Base-by-base conservation (phyloP, 805 yeast genomes). In the Tetrapisispora phaffii region DNA sequence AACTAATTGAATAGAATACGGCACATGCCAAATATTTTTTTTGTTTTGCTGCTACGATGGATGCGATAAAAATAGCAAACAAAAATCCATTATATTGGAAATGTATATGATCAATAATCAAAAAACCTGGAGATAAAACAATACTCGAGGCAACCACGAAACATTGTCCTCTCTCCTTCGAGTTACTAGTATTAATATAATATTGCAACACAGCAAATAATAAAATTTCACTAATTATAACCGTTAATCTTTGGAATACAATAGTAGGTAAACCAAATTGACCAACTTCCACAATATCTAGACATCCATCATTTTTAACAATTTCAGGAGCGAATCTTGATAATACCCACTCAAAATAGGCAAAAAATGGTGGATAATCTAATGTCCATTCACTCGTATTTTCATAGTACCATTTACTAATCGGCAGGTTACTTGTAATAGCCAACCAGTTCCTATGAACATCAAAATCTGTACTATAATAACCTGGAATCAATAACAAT, bases 371-470 rank as follows among this genome's bases (percentile, higher is more conserved):
- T 10, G 99, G 98, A 65, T 90, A 93, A 63, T 93, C 98, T 34
- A 93, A 68, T 0, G 97, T 93, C 97, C 97, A 93, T 59, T 84
- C 88, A 38, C 77, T 75, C 0, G 86, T 78, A 39, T 71, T 63
- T 51, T 93, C 96, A 35, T 72, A 60, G 60, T 93, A 93, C 99
- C 99, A 93, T 44, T 82, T 61, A 15, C 66, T 66, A 16, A 89
- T 41, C 0, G 97, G 97, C 17, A 89, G 65, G 5, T 73, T 72
- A 54, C 79, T 67, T 1, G 97, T 90, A 41, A 93, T 82, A 0
- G 98, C 95, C 19, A 93, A 73, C 98, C 98, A 93, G 59, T 93
- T 93, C 47, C 98, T 71, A 63, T 93, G 98, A 21, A 93, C 98
- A 60, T 93, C 98, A 56, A 93, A 90, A 63, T 93, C 98, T 0